Base-by-base conservation (phyloP, 2,329 filamentous ascomycete species). In the Elsinoe australis region DNA sequence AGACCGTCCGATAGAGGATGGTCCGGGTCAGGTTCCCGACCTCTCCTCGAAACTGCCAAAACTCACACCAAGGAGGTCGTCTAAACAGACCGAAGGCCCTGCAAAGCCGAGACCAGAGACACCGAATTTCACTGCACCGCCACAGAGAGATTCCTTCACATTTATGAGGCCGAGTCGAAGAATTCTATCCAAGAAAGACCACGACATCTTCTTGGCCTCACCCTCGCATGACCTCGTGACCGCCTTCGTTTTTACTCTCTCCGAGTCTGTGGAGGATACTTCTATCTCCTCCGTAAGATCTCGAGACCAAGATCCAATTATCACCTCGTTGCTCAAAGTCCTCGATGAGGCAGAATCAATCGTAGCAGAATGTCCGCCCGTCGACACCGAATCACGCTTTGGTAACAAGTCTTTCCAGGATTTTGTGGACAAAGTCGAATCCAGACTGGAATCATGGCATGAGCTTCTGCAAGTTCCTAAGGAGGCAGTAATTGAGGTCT, bases 381-480 rank as follows among this genome's bases (percentile, higher is more conserved):
- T 90, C 56, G 88, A 96, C 54, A 85, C 89, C 38, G 83, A 80
- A 22, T 95, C 88, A 6, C 78, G 92, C 19, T 98, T 98, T 64
- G 94, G 92, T 38, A 98, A 98, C 68, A 89, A 88, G 56, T 80
- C 85, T 1, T 98, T 98, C 68, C 80, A 87, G 42, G 75, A 78
- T 50, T 89, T 94, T 59, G 75, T 95, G 49, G 85, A 87, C 62
- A 76, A 78, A 36, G 69, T 85, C 14, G 63, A 62, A 15, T 53
- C 57, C 2, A 64, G 66, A 5, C 55, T 76, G 34, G 59, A 65
- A n/a, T 4, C 60, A 31, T 90, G 85, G 85, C 85, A 90, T 61
- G 61, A 67, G 26, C 63, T 66, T 35, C 71, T 89, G 1, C 77
- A 76, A 4, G 52, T 86, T 6, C 59, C 64, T 2, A 63, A 71